phyloP scores from a whole-genome alignment of 2,329 filamentous ascomycete genomes.

The Truncatella angustata region DNA sequence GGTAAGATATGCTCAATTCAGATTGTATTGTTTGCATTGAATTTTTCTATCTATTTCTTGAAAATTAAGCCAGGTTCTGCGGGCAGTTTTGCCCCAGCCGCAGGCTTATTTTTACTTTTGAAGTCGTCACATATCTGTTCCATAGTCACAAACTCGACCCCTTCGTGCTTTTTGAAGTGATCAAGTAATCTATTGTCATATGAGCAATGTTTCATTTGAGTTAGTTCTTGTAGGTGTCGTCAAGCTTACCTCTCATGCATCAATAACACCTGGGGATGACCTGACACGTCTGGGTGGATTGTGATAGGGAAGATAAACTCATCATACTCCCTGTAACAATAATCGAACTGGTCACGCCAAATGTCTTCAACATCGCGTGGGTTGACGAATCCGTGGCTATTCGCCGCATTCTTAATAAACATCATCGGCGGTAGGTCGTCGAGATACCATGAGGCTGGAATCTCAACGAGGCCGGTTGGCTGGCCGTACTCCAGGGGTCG shows the following conservation, averaged over 20 bases:
- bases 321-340: conserved; percentile 75
- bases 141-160: conserved; percentile 21
- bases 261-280: conserved; percentile 67
- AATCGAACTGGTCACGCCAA: conserved; percentile 63
- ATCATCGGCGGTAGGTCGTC: conserved; percentile 68
- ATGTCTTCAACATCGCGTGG: conserved; percentile 62
- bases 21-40: background rate
- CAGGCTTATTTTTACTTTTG: conserved; percentile 60
- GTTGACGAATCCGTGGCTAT: conserved; percentile 61
- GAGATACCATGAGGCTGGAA: conserved; percentile 63
- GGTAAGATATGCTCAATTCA: background rate
- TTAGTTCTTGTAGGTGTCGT: no score
- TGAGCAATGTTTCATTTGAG: background rate
- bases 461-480: conserved; percentile 63
- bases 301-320: conserved; percentile 78
- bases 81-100: conserved; percentile 59
- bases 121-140: conserved; percentile 70
- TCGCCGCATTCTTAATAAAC: conserved; percentile 66
- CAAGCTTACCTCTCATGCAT: conserved; percentile 66
- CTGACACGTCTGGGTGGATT: conserved; percentile 72
- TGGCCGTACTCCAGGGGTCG: conserved; percentile 59
- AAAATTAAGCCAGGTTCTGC: conserved; percentile 51
- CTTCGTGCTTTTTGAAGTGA: conserved; percentile 39
- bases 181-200: conserved; percentile 17
- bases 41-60: conserved; percentile 24